Percentiles rank a stretch among this genome's conserved stretches.
These are phyloP conservation scores for Penicillium desertorum DNA, from an alignment of 495 filamentous ascomycete genomes.

Conservation along the genomic window DNA sequence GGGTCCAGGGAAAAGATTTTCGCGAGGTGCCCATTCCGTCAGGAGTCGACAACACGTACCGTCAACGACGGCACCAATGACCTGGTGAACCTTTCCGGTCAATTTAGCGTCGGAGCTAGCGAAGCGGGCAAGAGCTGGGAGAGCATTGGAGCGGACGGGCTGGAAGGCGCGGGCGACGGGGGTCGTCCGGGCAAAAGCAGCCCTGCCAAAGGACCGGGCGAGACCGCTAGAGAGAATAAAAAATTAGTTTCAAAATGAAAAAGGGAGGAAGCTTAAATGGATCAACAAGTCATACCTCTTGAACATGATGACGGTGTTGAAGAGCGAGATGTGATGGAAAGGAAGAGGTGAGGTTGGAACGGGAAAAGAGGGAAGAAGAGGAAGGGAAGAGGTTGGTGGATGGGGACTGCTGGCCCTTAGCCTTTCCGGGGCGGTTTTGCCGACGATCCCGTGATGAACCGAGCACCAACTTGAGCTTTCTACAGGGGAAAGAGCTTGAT, in stretches of 20 bases:
- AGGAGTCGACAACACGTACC: conserved; percentile 51
- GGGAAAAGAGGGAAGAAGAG: conserved; percentile 43
- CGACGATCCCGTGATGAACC: conserved; percentile 54
- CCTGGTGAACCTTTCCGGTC: conserved; percentile 84
- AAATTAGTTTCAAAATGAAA: conserved; percentile 44
- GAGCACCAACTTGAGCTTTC: conserved; percentile 22
- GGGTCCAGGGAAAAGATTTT: conserved; percentile 48
- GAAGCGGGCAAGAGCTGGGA: conserved; percentile 66
- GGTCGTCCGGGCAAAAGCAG: conserved; percentile 70
- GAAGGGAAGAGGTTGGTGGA: conserved; percentile 46
- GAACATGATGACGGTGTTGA: conserved; percentile 71
- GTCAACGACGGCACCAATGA: conserved; percentile 70
- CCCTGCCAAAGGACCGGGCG: conserved; percentile 74
- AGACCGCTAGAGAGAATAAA: conserved; percentile 60
- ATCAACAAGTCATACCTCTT: conserved; percentile 69
- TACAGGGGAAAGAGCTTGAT: conserved; percentile 1
- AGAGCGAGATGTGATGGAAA: conserved; percentile 47
- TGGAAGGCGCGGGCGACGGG: conserved; percentile 65
- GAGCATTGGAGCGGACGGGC: conserved; percentile 58
- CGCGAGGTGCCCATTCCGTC: conserved; percentile 33
- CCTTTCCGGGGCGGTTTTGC: conserved; percentile 53
- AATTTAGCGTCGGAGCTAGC: conserved; percentile 64
- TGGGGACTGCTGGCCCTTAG: conserved; percentile 44
- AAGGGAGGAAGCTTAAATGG: conserved; percentile 37
- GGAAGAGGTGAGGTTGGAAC: conserved; percentile 34